Evolutionary conservation across 2,329 filamentous ascomycete genomes (phyloP), one percentile per base, ranked within the genome.

Genomic region (Fusarium poae): DNA sequence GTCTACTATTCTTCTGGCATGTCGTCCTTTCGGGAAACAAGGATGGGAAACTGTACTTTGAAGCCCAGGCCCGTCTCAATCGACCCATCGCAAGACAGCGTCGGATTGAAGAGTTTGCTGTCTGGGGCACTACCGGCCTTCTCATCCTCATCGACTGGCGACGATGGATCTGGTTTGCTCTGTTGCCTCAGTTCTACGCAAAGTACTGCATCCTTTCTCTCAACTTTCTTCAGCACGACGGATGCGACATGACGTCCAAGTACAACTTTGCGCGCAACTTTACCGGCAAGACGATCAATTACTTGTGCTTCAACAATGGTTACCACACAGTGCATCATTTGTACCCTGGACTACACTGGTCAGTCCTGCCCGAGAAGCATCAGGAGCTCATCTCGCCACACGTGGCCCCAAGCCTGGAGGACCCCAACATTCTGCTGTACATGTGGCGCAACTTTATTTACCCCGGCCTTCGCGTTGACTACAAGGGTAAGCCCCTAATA

Each of bases 261-360:
- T 64, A 64, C 8, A 64, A 64, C 61, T 64, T 64, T 16, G 61
- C 61, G 2, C 59, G 61, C 5, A 64, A 64, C 3, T 64, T 64
- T 2, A 64, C 61, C 0, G 61, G 61, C 3, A 21, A 16, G 3
- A 42, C 59, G 5, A 3, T 64, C 0, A 64, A 64, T 3, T 64
- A 64, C 16, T 13, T 64, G 20, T 64, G 51, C 20, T 64, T 64
- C 20, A 64, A 64, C 18, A 64, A 64, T 5, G 61, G 61, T 4
- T 64, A 64, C 13, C 61, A 64, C 5, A 64, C 61, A 4, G 61
- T 64, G 6, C 61, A 64, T 25, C 61, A 64, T 23, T 2, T 64
- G 15, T 44, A 64, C 25, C 60, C 61, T 13, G 61, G 61, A 0
- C 20, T 64, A 3, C 61, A 64, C 25, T 64, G 61, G 61, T 64